phyloP scores from a whole-genome alignment of 176 grass and related monocot genomes.

The Miscanthus lutarioriparius region DNA sequence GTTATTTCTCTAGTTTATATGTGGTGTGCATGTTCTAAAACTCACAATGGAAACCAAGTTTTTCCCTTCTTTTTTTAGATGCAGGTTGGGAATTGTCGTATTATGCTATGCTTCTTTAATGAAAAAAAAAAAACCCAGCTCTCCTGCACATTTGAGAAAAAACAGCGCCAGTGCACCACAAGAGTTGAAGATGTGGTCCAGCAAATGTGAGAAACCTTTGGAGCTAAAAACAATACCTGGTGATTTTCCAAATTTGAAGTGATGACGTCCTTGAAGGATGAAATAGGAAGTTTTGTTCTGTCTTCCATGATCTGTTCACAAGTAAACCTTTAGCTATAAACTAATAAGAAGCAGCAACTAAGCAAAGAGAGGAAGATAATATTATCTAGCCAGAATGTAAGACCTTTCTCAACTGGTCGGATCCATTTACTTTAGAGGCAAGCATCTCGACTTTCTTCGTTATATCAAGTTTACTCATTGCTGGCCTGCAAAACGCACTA shows the following conservation, averaged over 20 bases:
- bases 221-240: slow-evolving; percentile 59
- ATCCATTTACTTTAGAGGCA: slow-evolving; percentile 58
- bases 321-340: slow-evolving; percentile 34
- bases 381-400: slow-evolving; percentile 38
- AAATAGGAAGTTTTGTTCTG: slow-evolving; percentile 92
- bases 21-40: not conserved
- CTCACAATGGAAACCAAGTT: not conserved
- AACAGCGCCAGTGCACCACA: not conserved
- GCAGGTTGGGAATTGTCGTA: not conserved
- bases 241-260: slow-evolving; percentile 77
- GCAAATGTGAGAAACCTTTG: slow-evolving; percentile 15
- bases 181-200: not conserved
- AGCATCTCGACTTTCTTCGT: slow-evolving; percentile 67
- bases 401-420: slow-evolving; percentile 76
- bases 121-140: not conserved
- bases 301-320: slow-evolving; percentile 68
- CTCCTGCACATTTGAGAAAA: not conserved
- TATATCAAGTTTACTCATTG: slow-evolving; percentile 62
- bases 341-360: slow-evolving; percentile 19
- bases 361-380: slow-evolving; percentile 20
- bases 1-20: not conserved
- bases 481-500: slow-evolving; percentile 64
- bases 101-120: not conserved
- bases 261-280: slow-evolving; percentile 78
- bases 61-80: not conserved